Evolutionary conservation across 2,329 filamentous ascomycete species (phyloP), one percentile per base, ranked within the genome.

Genomic region (Aspergillus neoniger): DNA sequence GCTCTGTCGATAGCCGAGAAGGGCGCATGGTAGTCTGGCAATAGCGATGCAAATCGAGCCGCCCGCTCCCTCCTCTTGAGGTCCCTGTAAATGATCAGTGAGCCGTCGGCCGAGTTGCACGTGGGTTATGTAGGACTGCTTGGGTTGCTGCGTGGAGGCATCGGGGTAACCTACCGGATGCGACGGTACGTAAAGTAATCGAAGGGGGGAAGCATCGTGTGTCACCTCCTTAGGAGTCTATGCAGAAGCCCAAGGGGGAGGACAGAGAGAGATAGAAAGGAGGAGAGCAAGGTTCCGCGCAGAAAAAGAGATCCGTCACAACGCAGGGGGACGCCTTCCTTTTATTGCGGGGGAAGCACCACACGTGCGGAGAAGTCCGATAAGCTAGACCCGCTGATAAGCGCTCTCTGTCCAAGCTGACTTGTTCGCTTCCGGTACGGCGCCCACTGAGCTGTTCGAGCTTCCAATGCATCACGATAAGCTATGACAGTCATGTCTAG

Each of bases 61-160:
- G 83, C 80, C 43, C 94, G 88, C 75, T 96, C 87, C 63, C 86
- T 78, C 78, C 95, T 90, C 81, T 97, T 97, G 75, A 86, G 84
- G 68, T 86, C 83, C 79, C 92, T 96, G 70, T 64, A 19, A 23
- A 56, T 67, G 57, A 50, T 49, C 57, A 48, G 62, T 19, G 21
- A 55, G 43, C 8, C 8, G 17, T 41, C 43, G 39, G 30, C 14
- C 12, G 19, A 21, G 25, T 28, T 4, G 19, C n/a, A 14, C 4
- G 9, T n/a, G 28, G 7, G 25, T 36, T 41, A 25, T 36, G 32
- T 36, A 25, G 17, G 19, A 52, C 17, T 25, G 50, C 17, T 39
- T 36, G 14, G 38, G 32, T 52, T 23, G 28, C 50, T 52, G 12
- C 30, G 5, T 15, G 17, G 28, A 2, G 30, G 5, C 10, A 23